Evolutionary conservation across 169 alveolate genomes (phyloP).

Genomic region (Eimeria sp.): DNA sequence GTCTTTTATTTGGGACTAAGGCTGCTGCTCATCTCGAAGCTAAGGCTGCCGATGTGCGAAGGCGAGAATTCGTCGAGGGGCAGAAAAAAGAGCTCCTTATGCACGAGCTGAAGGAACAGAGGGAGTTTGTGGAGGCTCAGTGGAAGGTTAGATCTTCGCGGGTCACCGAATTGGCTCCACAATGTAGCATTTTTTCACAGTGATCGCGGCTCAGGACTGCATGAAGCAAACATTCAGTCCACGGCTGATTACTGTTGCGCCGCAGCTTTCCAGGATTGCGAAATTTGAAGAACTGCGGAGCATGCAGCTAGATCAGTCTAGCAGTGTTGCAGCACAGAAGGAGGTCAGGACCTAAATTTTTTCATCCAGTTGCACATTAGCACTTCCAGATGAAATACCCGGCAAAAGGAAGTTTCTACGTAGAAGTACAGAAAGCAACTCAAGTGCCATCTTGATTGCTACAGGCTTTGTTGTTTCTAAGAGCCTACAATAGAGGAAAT

Average conservation of each 20-base stretch:
- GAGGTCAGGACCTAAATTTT: background rate
- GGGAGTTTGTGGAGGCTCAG: slow-evolving; percentile 26
- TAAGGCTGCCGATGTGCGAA: background rate
- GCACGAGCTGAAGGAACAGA: background rate
- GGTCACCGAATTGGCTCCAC: background rate
- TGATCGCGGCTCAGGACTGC: background rate
- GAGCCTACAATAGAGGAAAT: background rate
- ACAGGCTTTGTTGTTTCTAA: background rate
- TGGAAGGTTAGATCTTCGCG: slow-evolving; percentile 30
- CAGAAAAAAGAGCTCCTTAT: background rate
- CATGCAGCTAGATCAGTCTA: slow-evolving; percentile 16
- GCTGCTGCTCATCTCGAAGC: slow-evolving; percentile 17
- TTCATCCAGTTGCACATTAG: background rate
- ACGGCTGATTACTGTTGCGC: background rate
- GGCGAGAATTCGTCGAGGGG: slow-evolving; percentile 1
- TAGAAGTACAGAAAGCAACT: background rate
- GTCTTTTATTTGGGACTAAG: background rate
- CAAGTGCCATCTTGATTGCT: background rate
- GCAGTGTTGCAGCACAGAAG: slow-evolving; percentile 28
- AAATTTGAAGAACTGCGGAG: slow-evolving; percentile 51
- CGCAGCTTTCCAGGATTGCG: slow-evolving; percentile 22
- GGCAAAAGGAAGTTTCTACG: background rate
- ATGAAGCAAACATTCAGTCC: background rate
- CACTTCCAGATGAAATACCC: background rate
- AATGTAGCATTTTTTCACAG: background rate